These are phyloP conservation scores for Clavispora vitiphila DNA, from an alignment of 805 yeast genomes.

Conservation along the genomic window DNA sequence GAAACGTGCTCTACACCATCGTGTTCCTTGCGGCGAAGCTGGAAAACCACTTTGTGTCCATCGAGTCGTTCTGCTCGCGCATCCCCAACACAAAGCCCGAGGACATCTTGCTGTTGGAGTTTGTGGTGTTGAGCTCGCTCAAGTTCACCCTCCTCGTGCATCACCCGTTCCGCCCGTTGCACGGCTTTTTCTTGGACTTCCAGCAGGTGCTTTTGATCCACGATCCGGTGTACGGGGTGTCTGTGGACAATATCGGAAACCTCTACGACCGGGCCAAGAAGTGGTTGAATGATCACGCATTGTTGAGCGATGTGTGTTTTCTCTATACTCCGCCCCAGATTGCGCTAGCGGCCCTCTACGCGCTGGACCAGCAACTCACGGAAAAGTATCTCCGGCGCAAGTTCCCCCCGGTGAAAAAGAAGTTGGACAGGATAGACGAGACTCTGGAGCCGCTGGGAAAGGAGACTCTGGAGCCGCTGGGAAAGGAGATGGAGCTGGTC, in stretches of 20 bases:
- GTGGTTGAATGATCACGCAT: slow-evolving; percentile 58
- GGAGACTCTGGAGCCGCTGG: no score
- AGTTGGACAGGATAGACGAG: slow-evolving; percentile 4
- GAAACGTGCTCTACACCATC: slow-evolving; percentile 63
- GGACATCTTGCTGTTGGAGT: slow-evolving; percentile 75
- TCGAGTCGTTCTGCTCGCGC: slow-evolving; percentile 69
- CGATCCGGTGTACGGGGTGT: slow-evolving; percentile 38
- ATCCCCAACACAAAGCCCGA: slow-evolving; percentile 63
- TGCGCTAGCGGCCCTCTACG: slow-evolving; percentile 79
- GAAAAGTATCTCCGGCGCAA: slow-evolving; percentile 64
- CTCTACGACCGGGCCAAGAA: slow-evolving; percentile 68
- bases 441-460: no score
- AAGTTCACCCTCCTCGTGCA: slow-evolving; percentile 79
- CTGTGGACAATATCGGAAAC: slow-evolving; percentile 52
- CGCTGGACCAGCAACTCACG: slow-evolving; percentile 58
- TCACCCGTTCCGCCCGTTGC: slow-evolving; percentile 85
- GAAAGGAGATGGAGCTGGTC: no score
- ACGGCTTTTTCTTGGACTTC: slow-evolving; percentile 90
- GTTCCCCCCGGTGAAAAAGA: slow-evolving; percentile 23
- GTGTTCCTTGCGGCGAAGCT: slow-evolving; percentile 88
- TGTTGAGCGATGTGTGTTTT: slow-evolving; percentile 69
- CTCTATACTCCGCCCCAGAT: slow-evolving; percentile 92
- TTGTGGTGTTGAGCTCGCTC: slow-evolving; percentile 64
- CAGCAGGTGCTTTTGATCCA: slow-evolving; percentile 53
- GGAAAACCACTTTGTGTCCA: slow-evolving; percentile 85